Base-by-base conservation (phyloP, 192 early-diverging fungal species). In the Coemansia sp. region DNA sequence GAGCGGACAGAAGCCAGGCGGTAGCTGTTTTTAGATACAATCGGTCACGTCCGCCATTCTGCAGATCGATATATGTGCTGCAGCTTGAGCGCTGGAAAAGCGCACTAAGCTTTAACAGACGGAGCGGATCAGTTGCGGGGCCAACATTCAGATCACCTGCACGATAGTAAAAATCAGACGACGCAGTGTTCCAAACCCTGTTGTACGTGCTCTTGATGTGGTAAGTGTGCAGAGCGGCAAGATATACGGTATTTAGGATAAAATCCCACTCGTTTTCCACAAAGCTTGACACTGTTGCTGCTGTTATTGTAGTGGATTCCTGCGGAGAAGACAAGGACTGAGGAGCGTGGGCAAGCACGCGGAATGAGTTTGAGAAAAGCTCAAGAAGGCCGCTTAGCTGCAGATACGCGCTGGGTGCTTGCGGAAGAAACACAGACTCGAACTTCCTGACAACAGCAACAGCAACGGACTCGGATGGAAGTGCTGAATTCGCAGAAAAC, bases 91-190 rank as follows among this genome's bases (percentile, higher is more conserved):
- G 63, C 54, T 75, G 76, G 45, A 84, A 84, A 25, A 74, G 14
- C 1, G 77, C 77, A 13, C 44, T 65, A 37, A 84, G 65, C 5
- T 49, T 49, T 4, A 84, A 22, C 2, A 66, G 25, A 1, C 76
- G 76, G 48, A 84, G 76, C 5, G 82, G 82, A 51, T 84, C 76
- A 45, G 78, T 79, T 40, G 63, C 67, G 7, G 82, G 82, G 12
- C 82, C 82, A 14, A 84, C 73, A 22, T 75, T 78, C 22, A 79
- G 76, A 41, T 79, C 82, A 39, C 76, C 76, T 13, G 68, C 58
- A 53, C 74, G 70, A 37, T 68, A 79, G 61, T 60, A 56, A 45
- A 78, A 78, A 43, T 78, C 74, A 14, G 76, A 41, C 25, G 67
- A 63, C 0, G 45, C 22, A 3, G 70, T 45, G 62, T 75, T 76